These are phyloP conservation scores for Fusarium goolgardi DNA, from an alignment of 2,329 filamentous ascomycete genomes.

Conservation along the genomic window DNA sequence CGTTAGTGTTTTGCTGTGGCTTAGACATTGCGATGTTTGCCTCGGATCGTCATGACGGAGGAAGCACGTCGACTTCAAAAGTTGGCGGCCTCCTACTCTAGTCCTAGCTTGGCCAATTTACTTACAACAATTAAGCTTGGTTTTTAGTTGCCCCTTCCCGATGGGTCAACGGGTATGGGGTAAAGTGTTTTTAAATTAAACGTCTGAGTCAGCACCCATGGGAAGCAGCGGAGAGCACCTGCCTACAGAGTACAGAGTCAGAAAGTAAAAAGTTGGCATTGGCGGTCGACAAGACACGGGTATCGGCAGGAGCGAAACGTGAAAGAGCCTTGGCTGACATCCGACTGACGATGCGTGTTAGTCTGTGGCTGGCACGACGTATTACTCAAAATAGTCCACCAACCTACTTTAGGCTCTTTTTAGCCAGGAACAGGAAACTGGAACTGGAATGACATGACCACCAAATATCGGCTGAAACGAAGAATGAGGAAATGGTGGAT, in stretches of 20 bases:
- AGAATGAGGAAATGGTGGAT: neutral
- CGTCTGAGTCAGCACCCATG: slow-evolving; percentile 7
- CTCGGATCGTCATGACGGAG: neutral
- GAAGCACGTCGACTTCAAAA: neutral
- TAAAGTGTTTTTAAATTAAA: slow-evolving; percentile 10
- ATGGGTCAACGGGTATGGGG: slow-evolving; percentile 4
- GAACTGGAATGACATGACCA: slow-evolving; percentile 28
- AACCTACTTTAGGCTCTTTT: neutral
- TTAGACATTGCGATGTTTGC: neutral
- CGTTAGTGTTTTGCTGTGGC: neutral
- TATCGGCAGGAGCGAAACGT: neutral
- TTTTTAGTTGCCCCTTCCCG: neutral
- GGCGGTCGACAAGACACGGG: neutral
- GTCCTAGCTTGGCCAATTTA: neutral
- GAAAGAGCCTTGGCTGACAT: slow-evolving; percentile 10
- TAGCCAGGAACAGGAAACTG: slow-evolving; percentile 1
- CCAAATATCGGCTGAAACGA: slow-evolving; percentile 17
- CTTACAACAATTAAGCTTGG: neutral
- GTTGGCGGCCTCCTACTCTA: neutral
- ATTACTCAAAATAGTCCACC: slow-evolving; percentile 24
- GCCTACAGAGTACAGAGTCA: neutral
- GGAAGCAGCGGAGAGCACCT: neutral
- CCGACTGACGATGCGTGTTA: slow-evolving; percentile 2
- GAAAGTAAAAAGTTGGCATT: neutral
- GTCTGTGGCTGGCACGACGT: slow-evolving; percentile 18